Base-by-base conservation (phyloP, 2,329 filamentous ascomycete species). In the Aspergillus sp. region DNA sequence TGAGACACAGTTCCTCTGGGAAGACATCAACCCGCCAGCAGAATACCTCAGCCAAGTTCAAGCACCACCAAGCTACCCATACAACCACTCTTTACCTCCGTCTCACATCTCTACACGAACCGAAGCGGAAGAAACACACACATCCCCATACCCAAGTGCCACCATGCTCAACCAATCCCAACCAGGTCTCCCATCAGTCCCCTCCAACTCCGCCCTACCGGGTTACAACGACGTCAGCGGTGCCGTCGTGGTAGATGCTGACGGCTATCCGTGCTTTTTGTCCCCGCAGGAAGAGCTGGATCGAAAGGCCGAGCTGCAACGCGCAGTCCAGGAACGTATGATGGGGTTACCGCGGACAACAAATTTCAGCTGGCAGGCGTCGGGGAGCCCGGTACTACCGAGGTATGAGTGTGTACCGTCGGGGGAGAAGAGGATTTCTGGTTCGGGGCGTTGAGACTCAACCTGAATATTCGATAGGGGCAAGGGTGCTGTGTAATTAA, bases 211-310 rank as follows among this genome's bases (percentile, higher is more conserved):
- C 22, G 41, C 57, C 8, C 59, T 70, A 5, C 70, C 70, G 3
- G 54, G 57, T 9, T 72, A 72, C 49, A 70, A 69, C 64, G 68
- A 71, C 15, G 67, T 72, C 13, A 71, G 68, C 52, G 70, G 68
- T 17, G 62, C 69, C 13, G 69, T 72, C 23, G 49, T 72, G n/a
- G 68, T 72, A 31, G 67, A 68, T 54, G 62, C 61, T 45, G 54
- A 71, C 45, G 70, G 70, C 0, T 45, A 62, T 6, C 69, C 68
- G 43, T 68, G 64, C 23, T 71, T 72, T 28, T 65, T 72, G 3
- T 69, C 69, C 7, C 69, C 68, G 4, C 63, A 70, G 41, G 69
- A 72, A 54, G 69, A 72, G 51, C 47, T 57, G 4, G 69, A 71
- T 11, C 34, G 70, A 17, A 58, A 67, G 22, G 34, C 46, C 4